Evolutionary conservation across 495 filamentous ascomycete genomes (phyloP).

Genomic region (Neurospora intermedia): DNA sequence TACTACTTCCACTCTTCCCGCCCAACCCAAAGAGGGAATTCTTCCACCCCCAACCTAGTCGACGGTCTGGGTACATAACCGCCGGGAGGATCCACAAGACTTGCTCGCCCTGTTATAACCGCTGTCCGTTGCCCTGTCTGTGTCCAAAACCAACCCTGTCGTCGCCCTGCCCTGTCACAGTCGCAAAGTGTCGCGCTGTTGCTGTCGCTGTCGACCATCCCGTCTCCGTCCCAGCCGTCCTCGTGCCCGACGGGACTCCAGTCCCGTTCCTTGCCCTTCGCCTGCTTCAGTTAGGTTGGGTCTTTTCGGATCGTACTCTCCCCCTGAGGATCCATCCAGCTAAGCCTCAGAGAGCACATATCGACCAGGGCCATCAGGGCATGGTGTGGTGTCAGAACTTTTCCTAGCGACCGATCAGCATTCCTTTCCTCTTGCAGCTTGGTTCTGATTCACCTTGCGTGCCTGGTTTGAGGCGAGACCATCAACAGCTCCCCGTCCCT

Average conservation of each 20-base stretch:
- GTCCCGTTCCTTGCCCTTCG: background rate
- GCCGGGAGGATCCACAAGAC: background rate
- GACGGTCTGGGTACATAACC: background rate
- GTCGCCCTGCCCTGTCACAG: background rate
- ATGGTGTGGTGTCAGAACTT: background rate
- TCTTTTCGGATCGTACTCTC: background rate
- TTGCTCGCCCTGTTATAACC: background rate
- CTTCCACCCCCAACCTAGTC: background rate
- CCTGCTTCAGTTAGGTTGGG: background rate
- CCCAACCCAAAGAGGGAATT: background rate
- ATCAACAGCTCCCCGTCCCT: background rate
- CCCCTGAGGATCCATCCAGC: background rate
- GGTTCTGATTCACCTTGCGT: background rate
- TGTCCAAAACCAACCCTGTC: background rate
- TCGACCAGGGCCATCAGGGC: background rate
- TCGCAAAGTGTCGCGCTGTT: background rate
- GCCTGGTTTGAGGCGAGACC: background rate
- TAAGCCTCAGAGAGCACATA: background rate
- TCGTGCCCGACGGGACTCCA: background rate
- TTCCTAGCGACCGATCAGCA: background rate
- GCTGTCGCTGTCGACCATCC: background rate
- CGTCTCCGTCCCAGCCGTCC: background rate
- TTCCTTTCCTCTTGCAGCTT: background rate
- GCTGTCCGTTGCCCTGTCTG: background rate
- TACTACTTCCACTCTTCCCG: background rate